Conservation (phyloP, 306 rosid genomes). For the Prunus fruticosa region DNA sequence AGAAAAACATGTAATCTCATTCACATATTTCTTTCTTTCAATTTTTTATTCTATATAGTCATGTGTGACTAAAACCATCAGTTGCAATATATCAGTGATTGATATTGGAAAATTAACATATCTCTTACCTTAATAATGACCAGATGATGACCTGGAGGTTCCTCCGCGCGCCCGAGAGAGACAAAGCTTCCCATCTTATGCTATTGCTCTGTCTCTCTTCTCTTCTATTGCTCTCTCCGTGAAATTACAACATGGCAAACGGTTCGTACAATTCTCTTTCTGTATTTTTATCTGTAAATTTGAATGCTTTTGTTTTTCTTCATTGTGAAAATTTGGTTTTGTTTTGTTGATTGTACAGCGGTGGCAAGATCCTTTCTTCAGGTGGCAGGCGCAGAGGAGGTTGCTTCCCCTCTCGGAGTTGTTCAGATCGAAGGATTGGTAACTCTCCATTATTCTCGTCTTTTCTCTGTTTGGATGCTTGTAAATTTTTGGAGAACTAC, state of each 20-base stretch:
- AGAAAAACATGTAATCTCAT: too few relatives aligned
- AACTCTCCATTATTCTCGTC: background rate
- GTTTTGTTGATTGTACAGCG: conserved; percentile 37
- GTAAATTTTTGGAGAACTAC: background rate
- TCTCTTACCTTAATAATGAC: too few relatives aligned
- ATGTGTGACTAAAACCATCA: too few relatives aligned
- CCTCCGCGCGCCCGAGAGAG: background rate
- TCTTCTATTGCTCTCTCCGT: background rate
- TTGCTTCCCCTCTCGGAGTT: conserved; percentile 76
- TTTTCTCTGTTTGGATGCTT: background rate
- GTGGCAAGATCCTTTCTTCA: conserved; percentile 55
- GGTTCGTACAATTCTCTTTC: background rate
- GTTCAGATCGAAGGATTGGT: conserved; percentile 98
- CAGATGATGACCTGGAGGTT: too few relatives aligned
- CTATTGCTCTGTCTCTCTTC: too few relatives aligned
- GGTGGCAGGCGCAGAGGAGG: conserved; percentile 81
- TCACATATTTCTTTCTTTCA: too few relatives aligned
- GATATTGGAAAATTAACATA: too few relatives aligned
- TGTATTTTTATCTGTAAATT: background rate
- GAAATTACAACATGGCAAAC: conserved; percentile 18
- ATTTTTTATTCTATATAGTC: too few relatives aligned
- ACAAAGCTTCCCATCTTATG: background rate
- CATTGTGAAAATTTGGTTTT: background rate
- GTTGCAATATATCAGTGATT: too few relatives aligned
- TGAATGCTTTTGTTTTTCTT: background rate